Base-by-base conservation (phyloP, 169 alveolate species). In the Plasmodium blacklocki region DNA sequence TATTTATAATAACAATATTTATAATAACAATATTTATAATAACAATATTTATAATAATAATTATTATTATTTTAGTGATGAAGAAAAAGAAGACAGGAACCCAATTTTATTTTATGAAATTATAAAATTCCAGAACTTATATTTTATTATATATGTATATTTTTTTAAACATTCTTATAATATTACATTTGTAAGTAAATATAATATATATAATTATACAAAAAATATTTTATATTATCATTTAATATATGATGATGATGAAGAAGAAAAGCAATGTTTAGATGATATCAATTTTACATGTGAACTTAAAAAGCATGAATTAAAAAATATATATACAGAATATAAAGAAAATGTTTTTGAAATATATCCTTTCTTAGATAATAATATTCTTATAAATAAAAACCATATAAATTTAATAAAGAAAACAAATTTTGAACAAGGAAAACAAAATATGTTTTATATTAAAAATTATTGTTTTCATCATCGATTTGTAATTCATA, bases 401-500 rank as follows among this genome's bases (percentile, higher is more conserved):
- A 68, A 64, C 6, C n/a, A 39, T 14, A n/a, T 78, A 26, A 64
- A 52, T 3, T 23, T 64, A 52, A 70, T 23, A 49, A 70, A 78
- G 54, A 66, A 26, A 47, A 78, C 11, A 15, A 29, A 26, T 8
- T 19, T n/a, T 23, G 52, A 49, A n/a, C 66, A 60, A n/a, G 64
- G 8, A 59, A 74, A 74, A 43, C 45, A 62, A 15, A 59, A 62
- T 29, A 67, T n/a, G 9, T n/a, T 14, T 7, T 52, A 58, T 12
- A 78, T 78, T n/a, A 78, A 78, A 23, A 78, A 78, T 58, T 78
- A 78, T 58, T 78, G 78, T n/a, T 78, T 78, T 39, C 64, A 66
- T 59, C 89, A 78, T 7, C 47, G 76, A 8, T 78, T 78, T 54
- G 47, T 43, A 3, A 19, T 78, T 0, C 50, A 23, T 45, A 29